Base-by-base conservation (phyloP, 2,329 filamentous ascomycete species). In the Basipetospora sp. region DNA sequence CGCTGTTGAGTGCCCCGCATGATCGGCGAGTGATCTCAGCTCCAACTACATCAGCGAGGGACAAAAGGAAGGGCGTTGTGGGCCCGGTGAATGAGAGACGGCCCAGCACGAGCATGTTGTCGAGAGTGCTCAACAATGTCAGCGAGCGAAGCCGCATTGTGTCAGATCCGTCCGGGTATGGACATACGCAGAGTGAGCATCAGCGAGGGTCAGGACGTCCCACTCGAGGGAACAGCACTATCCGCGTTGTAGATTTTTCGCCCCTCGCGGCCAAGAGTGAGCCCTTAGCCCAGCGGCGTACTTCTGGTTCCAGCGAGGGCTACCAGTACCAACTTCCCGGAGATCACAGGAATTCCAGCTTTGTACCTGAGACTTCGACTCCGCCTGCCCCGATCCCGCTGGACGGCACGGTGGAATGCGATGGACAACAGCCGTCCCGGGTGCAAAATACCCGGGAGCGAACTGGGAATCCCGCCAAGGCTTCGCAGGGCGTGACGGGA, bases 221-320 rank as follows among this genome's bases (percentile, higher is more conserved):
- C 50, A 71, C 6, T 57, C 59, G 34, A 57, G 54, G 22, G 59
- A 62, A 67, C 40, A 61, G 67, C 35, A 72, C 67, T 1, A 74
- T 74, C 46, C 65, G 69, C 5, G 51, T 74, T 4, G 69, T 74
- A n/a, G 54, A 64, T 41, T 69, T 69, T 3, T 63, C 66, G 3
- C 57, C 57, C 30, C 38, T 16, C 33, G 22, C 11, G 22, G 11
- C 33, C 22, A 35, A 35, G 22, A 13, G n/a, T 25, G 26, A 35
- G 8, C 33, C 19, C 14, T 15, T 35, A 8, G 13, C 19, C n/a
- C 4, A 27, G 13, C n/a, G 26, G 8, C 5, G 20, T 8, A n/a
- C n/a, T n/a, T n/a, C n/a, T n/a, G 18, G 8, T 14, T 13, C n/a
- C 22, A 26, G 4, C 22, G 11, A 6, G 11, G 22, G 22, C 22